Percentiles rank a stretch among this genome's conserved stretches.
Conservation (phyloP, 2,329 filamentous ascomycete species). For the Fusarium mundagurra region DNA sequence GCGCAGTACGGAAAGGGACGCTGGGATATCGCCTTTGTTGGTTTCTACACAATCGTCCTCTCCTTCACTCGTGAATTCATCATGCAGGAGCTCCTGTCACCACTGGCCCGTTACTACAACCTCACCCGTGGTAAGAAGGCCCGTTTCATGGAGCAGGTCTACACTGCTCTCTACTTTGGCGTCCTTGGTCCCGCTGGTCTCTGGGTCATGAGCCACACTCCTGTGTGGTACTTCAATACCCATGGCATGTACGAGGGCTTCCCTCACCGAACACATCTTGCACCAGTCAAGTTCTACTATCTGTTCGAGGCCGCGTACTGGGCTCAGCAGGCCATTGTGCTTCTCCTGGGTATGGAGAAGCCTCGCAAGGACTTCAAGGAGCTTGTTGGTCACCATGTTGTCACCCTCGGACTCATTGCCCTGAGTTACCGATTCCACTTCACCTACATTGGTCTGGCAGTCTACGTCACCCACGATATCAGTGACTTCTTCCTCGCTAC, state of each 20-base stretch:
- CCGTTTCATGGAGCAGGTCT: slow-evolving; percentile 96
- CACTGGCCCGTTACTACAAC: slow-evolving; percentile 75
- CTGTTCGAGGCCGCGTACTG: slow-evolving; percentile 94
- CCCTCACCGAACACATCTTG: slow-evolving; percentile 84
- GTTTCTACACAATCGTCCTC: slow-evolving; percentile 88
- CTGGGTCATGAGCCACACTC: slow-evolving; percentile 90
- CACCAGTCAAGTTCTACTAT: slow-evolving; percentile 92
- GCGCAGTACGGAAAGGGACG: slow-evolving; percentile 88
- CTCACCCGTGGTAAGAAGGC: slow-evolving; percentile 83
- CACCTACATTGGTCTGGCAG: slow-evolving; percentile 90
- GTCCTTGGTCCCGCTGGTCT: slow-evolving; percentile 84
- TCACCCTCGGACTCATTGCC: slow-evolving; percentile 84
- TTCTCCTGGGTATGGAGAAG: slow-evolving; percentile 89
- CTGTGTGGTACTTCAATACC: slow-evolving; percentile 96
- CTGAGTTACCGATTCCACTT: slow-evolving; percentile 97
- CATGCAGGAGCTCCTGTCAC: slow-evolving; percentile 89
- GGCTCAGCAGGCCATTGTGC: slow-evolving; percentile 91
- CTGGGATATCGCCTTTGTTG: slow-evolving; percentile 86
- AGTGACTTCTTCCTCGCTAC: slow-evolving; percentile 96
- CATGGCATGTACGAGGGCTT: slow-evolving; percentile 89
- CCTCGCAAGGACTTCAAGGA: slow-evolving; percentile 95
- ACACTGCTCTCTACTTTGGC: slow-evolving; percentile 91
- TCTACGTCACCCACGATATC: slow-evolving; percentile 95
- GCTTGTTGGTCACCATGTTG: slow-evolving; percentile 89
- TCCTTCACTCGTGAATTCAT: slow-evolving; percentile 95